A percentile compares a stretch with the other conserved stretches of the same genome.
Conservation (phyloP, 2,329 filamentous ascomycete genomes). For the Macrophomina pseudophaseolina region DNA sequence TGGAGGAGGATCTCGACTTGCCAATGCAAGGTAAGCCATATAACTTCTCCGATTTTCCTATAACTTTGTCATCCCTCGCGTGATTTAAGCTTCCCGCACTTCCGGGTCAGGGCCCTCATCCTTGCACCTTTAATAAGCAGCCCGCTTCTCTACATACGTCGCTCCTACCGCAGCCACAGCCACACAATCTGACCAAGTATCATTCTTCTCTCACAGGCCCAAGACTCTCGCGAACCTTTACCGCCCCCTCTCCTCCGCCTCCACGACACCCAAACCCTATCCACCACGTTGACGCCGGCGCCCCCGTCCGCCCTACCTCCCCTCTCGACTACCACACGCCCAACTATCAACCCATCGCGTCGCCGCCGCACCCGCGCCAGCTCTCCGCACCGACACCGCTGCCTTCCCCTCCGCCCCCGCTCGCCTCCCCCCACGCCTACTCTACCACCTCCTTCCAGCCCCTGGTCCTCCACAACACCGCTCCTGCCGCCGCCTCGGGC, state of each 20-base stretch:
- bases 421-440: not conserved
- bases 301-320: not conserved
- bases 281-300: not conserved
- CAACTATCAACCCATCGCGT: not conserved
- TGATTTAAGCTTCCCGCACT: not conserved
- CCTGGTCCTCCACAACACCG: not conserved
- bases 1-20: not conserved
- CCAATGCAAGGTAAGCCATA: not conserved
- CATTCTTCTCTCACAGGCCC: not conserved
- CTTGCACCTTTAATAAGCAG: constrained; percentile 1
- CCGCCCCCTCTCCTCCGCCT: not conserved
- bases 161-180: not conserved
- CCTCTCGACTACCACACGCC: not conserved
- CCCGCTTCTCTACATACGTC: not conserved
- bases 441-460: constrained; percentile 4
- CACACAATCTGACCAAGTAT: not conserved
- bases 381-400: not conserved
- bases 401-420: not conserved
- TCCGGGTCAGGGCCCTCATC: not conserved
- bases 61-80: not conserved
- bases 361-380: not conserved
- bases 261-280: not conserved
- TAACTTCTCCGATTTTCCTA: not conserved
- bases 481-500: not conserved
- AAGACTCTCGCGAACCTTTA: not conserved